A percentile compares a stretch with the other conserved stretches of the same genome.
phyloP scores from a whole-genome alignment of 1,284 basidiomycete genomes.

The Cerioporus squamosus region DNA sequence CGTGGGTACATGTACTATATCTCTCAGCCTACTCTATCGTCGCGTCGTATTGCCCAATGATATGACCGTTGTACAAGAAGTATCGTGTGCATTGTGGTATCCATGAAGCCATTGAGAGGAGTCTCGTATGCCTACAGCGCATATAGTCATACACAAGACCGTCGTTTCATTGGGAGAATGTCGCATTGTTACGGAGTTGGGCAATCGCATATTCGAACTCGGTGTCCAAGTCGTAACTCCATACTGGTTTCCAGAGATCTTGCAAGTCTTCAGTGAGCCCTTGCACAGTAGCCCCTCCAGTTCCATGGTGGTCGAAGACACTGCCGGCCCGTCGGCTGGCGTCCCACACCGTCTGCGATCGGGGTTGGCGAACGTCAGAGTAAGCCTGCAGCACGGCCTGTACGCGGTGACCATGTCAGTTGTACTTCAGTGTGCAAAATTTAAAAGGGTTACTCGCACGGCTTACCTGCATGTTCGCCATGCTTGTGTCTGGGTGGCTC shows the following conservation, averaged over 20 bases:
- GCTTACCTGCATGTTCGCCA: constrained; percentile 50
- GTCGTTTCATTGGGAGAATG: not conserved
- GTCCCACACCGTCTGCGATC: constrained; percentile 49
- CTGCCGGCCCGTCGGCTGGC: constrained; percentile 43
- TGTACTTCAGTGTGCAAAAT: not conserved
- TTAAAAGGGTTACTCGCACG: not conserved
- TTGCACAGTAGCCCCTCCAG: no score
- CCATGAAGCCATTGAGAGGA: not conserved
- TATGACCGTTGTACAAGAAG: constrained; percentile 5
- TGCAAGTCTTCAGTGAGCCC: constrained; percentile 33
- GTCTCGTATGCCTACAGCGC: not conserved
- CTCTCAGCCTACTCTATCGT: constrained; percentile 16
- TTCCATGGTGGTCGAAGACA: constrained; percentile 31
- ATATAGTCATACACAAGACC: not conserved
- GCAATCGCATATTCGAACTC: constrained; percentile 38
- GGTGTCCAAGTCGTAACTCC: constrained; percentile 48
- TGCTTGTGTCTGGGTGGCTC: constrained; percentile 45
- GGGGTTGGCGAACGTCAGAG: constrained; percentile 46
- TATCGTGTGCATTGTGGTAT: not conserved
- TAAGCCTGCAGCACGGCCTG: constrained; percentile 50
- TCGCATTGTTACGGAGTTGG: constrained; percentile 28
- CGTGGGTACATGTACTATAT: constrained; percentile 30
- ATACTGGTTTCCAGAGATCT: constrained; percentile 51
- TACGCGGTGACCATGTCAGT: constrained; percentile 1
- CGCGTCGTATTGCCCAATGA: constrained; percentile 16